Evolutionary conservation across 345 rosid genomes (phyloP).

Genomic region (Euphorbia pulcherrima): DNA sequence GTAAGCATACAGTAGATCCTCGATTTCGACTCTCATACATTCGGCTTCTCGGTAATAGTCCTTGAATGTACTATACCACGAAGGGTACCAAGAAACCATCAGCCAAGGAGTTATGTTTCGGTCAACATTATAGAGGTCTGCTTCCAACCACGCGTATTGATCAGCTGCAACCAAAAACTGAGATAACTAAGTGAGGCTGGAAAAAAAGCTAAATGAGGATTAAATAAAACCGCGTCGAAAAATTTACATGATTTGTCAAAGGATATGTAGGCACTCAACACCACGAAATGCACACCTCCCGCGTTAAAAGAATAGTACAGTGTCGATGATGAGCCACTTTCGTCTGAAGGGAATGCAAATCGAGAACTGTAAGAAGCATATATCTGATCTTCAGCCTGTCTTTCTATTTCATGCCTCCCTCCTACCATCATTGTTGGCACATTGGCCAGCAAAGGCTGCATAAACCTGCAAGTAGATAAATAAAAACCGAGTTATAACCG

Average conservation of each 20-base stretch:
- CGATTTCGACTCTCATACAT: conserved; percentile 80
- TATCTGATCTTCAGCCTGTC: conserved; percentile 57
- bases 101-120: conserved; percentile 82
- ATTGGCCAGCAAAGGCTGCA: conserved; percentile 66
- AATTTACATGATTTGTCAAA: conserved; percentile 58
- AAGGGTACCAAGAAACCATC: conserved; percentile 71
- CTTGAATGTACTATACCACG: conserved; percentile 82
- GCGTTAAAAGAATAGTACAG: conserved; percentile 86
- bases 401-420: conserved; percentile 85
- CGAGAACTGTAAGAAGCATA: conserved; percentile 77
- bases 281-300: conserved; percentile 84
- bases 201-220: background rate
- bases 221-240: background rate
- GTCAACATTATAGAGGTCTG: conserved; percentile 53
- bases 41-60: conserved; percentile 80
- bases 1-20: conserved; percentile 55
- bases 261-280: conserved; percentile 68
- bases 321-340: conserved; percentile 64
- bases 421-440: conserved; percentile 77
- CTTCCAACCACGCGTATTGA: conserved; percentile 75
- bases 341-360: conserved; percentile 72
- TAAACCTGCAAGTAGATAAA: conserved; percentile 46
- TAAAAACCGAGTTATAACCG: background rate
- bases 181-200: conserved; percentile 1
- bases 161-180: conserved; percentile 46